Evolutionary conservation across 2,329 filamentous ascomycete species (phyloP).

Genomic region (Trichocomaceae sp.): DNA sequence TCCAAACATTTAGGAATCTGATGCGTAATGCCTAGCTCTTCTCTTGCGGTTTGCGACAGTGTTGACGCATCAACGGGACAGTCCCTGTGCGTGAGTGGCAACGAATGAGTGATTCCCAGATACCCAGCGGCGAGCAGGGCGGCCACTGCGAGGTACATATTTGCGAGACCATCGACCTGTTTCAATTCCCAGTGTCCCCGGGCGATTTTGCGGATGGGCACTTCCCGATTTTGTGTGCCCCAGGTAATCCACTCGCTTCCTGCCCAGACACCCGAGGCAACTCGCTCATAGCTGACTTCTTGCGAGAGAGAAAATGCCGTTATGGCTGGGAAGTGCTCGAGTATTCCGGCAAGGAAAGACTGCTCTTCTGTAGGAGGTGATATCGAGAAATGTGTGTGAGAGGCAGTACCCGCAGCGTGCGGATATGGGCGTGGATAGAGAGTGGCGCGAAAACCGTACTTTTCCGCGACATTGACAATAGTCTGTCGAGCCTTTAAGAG

Average conservation of each 20-base stretch:
- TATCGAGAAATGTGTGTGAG: conserved; percentile 62
- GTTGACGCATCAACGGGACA: conserved; percentile 32
- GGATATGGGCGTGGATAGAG: conserved; percentile 65
- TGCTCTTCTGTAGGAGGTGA: conserved; percentile 46
- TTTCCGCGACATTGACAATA: conserved; percentile 57
- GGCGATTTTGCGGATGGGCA: conserved; percentile 61
- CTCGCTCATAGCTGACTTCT: conserved; percentile 61
- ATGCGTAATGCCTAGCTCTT: conserved; percentile 30
- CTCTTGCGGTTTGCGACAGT: conserved; percentile 25
- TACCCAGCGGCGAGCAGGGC: conserved; percentile 57
- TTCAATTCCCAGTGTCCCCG: conserved; percentile 71
- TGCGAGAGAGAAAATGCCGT: conserved; percentile 63
- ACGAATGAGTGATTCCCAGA: conserved; percentile 42
- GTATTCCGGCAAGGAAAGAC: conserved; percentile 64
- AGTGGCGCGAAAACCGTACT: conserved; percentile 60
- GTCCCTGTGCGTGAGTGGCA: conserved; percentile 25
- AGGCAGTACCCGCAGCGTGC: conserved; percentile 55
- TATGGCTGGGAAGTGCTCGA: conserved; percentile 60
- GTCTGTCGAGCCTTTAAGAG: conserved; percentile 66
- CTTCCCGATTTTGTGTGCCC: conserved; percentile 76
- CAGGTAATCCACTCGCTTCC: conserved; percentile 73
- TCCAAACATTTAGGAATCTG: conserved; percentile 30
- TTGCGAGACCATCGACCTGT: conserved; percentile 70
- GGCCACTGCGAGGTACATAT: conserved; percentile 64
- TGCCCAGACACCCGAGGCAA: conserved; percentile 65